These are phyloP conservation scores for Psilocybe cyanescens DNA, from an alignment of 768 basidiomycete species.

Conservation along the genomic window DNA sequence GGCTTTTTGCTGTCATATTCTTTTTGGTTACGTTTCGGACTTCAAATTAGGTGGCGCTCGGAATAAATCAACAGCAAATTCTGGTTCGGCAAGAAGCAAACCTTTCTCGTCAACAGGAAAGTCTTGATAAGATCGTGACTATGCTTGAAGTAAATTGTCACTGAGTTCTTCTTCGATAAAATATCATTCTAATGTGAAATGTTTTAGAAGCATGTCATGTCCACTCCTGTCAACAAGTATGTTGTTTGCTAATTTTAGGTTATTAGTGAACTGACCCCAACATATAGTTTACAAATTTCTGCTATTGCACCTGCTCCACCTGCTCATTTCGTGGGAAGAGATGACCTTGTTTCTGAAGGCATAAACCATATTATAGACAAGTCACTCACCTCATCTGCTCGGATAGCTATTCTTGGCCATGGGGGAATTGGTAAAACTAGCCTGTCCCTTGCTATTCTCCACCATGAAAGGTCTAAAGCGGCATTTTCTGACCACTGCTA, in stretches of 20 bases:
- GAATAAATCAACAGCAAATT: not conserved
- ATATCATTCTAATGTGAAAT: too few relatives aligned
- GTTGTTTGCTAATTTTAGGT: too few relatives aligned
- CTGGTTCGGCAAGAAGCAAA: not conserved
- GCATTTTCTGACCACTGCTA: not conserved
- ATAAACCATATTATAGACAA: not conserved
- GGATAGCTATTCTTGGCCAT: not conserved
- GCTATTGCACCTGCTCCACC: conserved; percentile 3
- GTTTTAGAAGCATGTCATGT: too few relatives aligned
- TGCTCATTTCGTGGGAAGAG: conserved; percentile 4
- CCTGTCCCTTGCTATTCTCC: conserved; percentile 1
- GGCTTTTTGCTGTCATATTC: not conserved
- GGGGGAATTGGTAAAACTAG: conserved; percentile 4
- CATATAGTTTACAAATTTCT: not conserved
- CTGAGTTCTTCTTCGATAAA: too few relatives aligned
- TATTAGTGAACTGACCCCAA: too few relatives aligned
- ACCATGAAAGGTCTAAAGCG: not conserved
- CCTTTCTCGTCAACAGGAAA: not conserved
- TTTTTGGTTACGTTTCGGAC: not conserved
- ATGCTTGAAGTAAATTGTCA: not conserved
- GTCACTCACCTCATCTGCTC: not conserved
- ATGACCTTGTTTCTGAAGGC: conserved; percentile 3
- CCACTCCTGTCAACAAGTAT: too few relatives aligned
- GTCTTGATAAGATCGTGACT: not conserved
- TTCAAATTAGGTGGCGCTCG: not conserved